Evolutionary conservation across 305 asterid genomes (phyloP).

Genomic region (Coffea humblotiana): DNA sequence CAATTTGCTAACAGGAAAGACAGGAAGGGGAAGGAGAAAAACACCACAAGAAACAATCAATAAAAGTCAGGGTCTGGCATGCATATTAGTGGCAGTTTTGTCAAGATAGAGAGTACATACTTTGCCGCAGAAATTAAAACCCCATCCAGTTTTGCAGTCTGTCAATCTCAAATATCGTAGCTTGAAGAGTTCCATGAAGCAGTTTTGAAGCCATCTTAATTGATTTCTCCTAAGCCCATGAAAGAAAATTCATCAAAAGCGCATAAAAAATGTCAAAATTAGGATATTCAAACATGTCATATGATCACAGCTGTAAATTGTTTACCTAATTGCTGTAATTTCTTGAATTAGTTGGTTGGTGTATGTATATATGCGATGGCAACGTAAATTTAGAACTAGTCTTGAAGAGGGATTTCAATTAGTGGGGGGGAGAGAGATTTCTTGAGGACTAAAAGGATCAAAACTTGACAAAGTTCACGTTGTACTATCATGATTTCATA

Average conservation of each 20-base stretch:
- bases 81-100: no score
- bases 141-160: slow-evolving; percentile 45
- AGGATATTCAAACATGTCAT: neutral
- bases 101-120: slow-evolving; percentile 3
- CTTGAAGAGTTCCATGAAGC: slow-evolving; percentile 83
- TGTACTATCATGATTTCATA: no score
- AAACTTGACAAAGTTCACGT: no score
- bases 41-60: neutral
- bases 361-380: neutral
- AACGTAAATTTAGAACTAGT: neutral
- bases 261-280: neutral
- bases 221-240: neutral
- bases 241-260: neutral
- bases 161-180: slow-evolving; percentile 60
- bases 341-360: no score
- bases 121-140: slow-evolving; percentile 36
- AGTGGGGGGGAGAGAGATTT: no score
- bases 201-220: slow-evolving; percentile 47
- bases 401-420: neutral
- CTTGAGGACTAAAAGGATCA: neutral
- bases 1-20: no score
- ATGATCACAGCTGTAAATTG: neutral
- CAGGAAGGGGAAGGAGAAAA: neutral
- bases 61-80: no score
- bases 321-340: no score